Evolutionary conservation across 169 alveolate genomes (phyloP).

Genomic region (Eimeria maxima): DNA sequence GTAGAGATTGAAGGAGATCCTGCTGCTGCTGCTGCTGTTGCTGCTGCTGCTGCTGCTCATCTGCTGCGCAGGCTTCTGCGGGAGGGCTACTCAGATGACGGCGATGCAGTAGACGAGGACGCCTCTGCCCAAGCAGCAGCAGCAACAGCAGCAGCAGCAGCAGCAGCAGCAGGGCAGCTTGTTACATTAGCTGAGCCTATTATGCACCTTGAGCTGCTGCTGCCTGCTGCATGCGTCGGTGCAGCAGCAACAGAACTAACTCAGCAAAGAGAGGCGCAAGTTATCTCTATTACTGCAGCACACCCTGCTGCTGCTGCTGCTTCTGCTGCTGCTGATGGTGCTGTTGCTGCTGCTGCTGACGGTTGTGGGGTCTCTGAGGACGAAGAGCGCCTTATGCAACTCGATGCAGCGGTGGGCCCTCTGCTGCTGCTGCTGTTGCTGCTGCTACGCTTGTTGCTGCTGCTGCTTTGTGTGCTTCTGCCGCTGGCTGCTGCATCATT

Average conservation of each 20-base stretch:
- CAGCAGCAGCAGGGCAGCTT: slow-evolving; percentile 14
- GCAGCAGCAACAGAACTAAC: slow-evolving; percentile 24
- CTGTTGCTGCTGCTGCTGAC: too few relatives aligned
- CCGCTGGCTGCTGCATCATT: too few relatives aligned
- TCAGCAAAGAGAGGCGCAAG: slow-evolving; percentile 37
- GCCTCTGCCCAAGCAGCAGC: too few relatives aligned
- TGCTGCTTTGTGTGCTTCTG: too few relatives aligned
- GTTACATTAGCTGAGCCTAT: slow-evolving; percentile 17
- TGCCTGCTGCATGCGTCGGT: slow-evolving; percentile 9
- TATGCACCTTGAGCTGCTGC: slow-evolving; percentile 25
- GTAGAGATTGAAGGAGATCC: not conserved
- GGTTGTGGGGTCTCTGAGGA: not conserved
- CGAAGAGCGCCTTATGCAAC: too few relatives aligned
- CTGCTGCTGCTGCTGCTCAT: too few relatives aligned
- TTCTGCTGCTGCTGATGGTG: not conserved
- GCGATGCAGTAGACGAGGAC: too few relatives aligned
- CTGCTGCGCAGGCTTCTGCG: slow-evolving; percentile 40
- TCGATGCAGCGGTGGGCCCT: not conserved
- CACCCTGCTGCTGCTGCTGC: not conserved
- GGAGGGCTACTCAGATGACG: not conserved
- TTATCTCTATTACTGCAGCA: slow-evolving; percentile 36
- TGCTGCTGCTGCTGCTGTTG: slow-evolving; percentile 44
- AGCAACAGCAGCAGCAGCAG: slow-evolving; percentile 23
- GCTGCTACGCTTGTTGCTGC: not conserved
- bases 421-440: slow-evolving; percentile 15